These are phyloP conservation scores for Cystobasidium slooffiae DNA, from an alignment of 1,284 basidiomycete genomes.

Conservation along the genomic window DNA sequence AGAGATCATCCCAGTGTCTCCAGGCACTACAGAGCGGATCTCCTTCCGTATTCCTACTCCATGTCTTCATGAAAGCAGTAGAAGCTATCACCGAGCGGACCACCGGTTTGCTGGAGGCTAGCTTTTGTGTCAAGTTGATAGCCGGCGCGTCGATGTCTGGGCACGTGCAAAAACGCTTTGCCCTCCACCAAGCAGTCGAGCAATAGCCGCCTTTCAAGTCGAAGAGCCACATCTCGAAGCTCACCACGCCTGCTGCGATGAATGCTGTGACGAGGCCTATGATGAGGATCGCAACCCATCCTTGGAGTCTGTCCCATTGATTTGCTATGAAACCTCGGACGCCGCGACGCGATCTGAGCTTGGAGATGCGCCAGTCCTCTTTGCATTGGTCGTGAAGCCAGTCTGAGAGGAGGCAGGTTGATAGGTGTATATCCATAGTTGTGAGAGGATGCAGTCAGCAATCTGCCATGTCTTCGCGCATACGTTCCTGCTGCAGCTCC, in stretches of 20 bases:
- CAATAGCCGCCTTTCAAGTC: constrained; percentile 93
- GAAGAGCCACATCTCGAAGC: constrained; percentile 88
- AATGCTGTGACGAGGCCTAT: constrained; percentile 78
- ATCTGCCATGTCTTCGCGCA: too few species aligned
- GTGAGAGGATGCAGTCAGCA: neutral
- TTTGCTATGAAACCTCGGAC: constrained; percentile 70
- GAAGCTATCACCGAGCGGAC: constrained; percentile 6
- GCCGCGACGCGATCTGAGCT: constrained; percentile 54
- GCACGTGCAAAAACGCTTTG: constrained; percentile 72
- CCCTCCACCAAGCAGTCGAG: constrained; percentile 68
- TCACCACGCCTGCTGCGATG: constrained; percentile 83
- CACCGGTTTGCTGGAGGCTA: constrained; percentile 5
- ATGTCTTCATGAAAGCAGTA: constrained; percentile 26
- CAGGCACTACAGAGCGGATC: constrained; percentile 43
- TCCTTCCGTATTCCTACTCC: constrained; percentile 6
- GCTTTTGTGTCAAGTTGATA: constrained; percentile 2
- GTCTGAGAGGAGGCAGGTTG: constrained; percentile 44
- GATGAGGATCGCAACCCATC: constrained; percentile 89
- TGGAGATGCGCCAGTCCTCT: constrained; percentile 55
- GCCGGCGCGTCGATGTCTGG: constrained; percentile 59
- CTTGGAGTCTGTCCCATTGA: constrained; percentile 76
- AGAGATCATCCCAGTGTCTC: constrained; percentile 49
- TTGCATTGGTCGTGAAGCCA: constrained; percentile 59
- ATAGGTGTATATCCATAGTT: neutral
- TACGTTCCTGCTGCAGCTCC: too few species aligned